These are phyloP conservation scores for Nicotiana otophora DNA, from an alignment of 257 asterid genomes.

Conservation along the genomic window DNA sequence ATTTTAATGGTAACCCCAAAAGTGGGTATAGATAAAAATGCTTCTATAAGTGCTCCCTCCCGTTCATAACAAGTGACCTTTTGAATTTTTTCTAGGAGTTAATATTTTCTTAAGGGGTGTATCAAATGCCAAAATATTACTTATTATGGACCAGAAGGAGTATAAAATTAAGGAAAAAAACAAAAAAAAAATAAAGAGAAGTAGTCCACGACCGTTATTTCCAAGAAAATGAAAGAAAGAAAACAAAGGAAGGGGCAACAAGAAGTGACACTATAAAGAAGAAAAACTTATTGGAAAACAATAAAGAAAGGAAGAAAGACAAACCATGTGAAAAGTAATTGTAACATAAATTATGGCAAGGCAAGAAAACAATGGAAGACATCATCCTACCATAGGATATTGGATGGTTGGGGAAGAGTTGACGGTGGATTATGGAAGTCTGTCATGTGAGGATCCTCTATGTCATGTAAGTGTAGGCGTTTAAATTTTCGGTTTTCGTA, in stretches of 20 bases:
- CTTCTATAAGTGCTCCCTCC: too few species aligned
- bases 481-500: too few species aligned
- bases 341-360: not conserved
- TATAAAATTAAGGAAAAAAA: too few species aligned
- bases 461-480: too few species aligned
- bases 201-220: not conserved
- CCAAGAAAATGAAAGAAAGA: not conserved
- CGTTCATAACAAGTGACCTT: too few species aligned
- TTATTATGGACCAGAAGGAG: too few species aligned
- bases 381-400: not conserved
- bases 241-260: not conserved
- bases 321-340: not conserved
- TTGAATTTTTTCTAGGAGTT: too few species aligned
- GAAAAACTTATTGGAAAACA: not conserved
- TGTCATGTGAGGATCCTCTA: not conserved
- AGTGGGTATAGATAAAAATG: too few species aligned
- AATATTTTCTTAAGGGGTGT: too few species aligned
- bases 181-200: too few species aligned
- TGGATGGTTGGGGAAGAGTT: constrained; percentile 4
- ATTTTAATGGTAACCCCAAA: too few species aligned
- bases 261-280: not conserved
- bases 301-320: not conserved
- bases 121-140: too few species aligned
- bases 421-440: not conserved
- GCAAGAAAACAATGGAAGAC: not conserved